Evolutionary conservation across 169 alveolate genomes (phyloP).

Genomic region (Eimeria acervulina): DNA sequence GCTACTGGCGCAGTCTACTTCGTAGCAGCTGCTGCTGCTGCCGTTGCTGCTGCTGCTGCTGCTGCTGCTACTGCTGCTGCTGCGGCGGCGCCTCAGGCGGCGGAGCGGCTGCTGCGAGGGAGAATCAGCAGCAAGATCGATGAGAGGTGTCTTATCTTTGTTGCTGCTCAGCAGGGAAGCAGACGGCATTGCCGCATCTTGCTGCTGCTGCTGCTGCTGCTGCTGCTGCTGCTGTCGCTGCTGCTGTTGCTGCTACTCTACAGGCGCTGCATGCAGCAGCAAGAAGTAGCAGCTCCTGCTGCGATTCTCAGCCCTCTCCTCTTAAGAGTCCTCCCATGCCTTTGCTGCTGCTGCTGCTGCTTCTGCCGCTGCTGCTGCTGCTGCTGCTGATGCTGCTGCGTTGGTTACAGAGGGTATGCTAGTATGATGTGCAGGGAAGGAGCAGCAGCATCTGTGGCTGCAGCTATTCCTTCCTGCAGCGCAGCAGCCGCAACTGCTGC

Average conservation of each 20-base stretch:
- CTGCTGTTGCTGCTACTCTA: conserved; percentile 4
- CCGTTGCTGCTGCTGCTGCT: conserved; percentile 9
- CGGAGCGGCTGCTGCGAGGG: not conserved
- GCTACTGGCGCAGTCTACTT: not conserved
- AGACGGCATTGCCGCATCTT: conserved; percentile 18
- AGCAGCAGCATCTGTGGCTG: no score
- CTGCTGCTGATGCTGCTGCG: not conserved
- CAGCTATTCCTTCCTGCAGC: not conserved
- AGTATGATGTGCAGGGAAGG: no score
- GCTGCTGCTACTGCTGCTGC: conserved; percentile 2
- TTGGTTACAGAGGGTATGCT: no score
- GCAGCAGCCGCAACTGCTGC: not conserved
- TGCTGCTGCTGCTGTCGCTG: not conserved
- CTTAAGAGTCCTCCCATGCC: not conserved
- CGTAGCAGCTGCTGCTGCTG: conserved; percentile 14
- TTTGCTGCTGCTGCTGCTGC: conserved; percentile 14
- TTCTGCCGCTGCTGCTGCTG: not conserved
- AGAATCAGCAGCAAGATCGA: not conserved
- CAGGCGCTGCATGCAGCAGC: not conserved
- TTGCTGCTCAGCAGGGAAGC: not conserved
- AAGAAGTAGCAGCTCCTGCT: not conserved
- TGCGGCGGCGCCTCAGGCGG: not conserved
- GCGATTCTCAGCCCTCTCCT: not conserved
- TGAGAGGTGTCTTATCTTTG: not conserved
- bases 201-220: not conserved